A percentile compares a stretch with the other conserved stretches of the same genome.
Evolutionary conservation across 495 filamentous ascomycete genomes (phyloP).

Genomic region (Staphylotrichum longicolle): DNA sequence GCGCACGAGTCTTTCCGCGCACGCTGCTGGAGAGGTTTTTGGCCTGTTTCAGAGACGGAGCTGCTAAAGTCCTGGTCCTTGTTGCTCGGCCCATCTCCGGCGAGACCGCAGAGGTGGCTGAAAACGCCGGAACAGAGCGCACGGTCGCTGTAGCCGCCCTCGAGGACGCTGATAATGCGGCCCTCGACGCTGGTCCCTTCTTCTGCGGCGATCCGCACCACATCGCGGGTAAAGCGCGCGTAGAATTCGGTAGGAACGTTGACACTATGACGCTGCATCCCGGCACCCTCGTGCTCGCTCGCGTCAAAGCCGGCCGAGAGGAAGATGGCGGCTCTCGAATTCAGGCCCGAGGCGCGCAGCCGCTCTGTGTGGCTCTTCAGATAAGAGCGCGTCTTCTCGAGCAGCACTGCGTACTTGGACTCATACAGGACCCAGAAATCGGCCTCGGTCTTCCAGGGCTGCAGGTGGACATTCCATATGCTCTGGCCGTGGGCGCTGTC

Average conservation of each 20-base stretch:
- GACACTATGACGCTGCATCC: slow-evolving; percentile 92
- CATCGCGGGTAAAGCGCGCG: slow-evolving; percentile 80
- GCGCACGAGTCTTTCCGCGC: slow-evolving; percentile 34
- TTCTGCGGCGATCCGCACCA: slow-evolving; percentile 78
- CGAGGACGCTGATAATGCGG: slow-evolving; percentile 84
- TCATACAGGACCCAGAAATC: slow-evolving; percentile 91
- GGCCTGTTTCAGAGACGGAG: slow-evolving; percentile 54
- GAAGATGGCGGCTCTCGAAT: slow-evolving; percentile 83
- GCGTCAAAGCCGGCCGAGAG: slow-evolving; percentile 95
- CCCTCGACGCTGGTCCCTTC: slow-evolving; percentile 74
- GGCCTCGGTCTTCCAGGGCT: slow-evolving; percentile 73
- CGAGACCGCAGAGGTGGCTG: slow-evolving; percentile 80
- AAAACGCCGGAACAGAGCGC: slow-evolving; percentile 83
- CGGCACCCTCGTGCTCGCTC: slow-evolving; percentile 84
- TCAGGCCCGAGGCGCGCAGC: slow-evolving; percentile 48
- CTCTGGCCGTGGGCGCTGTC: slow-evolving; percentile 89
- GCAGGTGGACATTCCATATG: slow-evolving; percentile 94
- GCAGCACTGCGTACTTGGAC: slow-evolving; percentile 66
- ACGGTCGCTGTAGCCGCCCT: slow-evolving; percentile 92
- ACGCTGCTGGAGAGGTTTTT: slow-evolving; percentile 42
- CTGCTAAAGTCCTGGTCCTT: slow-evolving; percentile 43
- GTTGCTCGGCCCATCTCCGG: slow-evolving; percentile 48
- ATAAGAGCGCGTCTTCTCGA: slow-evolving; percentile 77
- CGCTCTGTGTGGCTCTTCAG: slow-evolving; percentile 65
- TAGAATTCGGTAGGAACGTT: slow-evolving; percentile 98